Conservation (phyloP, 352 stramenopile genomes). For the Paralagenidium karlingii region DNA sequence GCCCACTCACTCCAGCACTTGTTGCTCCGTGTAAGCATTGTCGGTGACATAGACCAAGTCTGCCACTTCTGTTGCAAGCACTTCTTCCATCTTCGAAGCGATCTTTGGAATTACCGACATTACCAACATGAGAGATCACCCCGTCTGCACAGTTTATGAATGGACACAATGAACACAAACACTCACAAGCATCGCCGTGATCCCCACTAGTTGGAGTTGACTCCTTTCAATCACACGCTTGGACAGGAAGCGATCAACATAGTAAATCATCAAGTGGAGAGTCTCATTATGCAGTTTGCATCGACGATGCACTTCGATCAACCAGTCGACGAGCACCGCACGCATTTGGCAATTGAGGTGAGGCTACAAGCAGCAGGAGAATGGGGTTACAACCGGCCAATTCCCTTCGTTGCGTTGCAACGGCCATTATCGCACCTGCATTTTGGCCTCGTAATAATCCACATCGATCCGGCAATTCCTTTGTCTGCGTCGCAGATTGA, state of each 20-base stretch:
- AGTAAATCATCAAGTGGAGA: conserved; percentile 96
- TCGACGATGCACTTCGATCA: conserved; percentile 95
- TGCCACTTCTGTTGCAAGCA: conserved; percentile 94
- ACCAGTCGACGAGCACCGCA: conserved; percentile 60
- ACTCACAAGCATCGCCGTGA: conserved; percentile 87
- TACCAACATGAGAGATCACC: background rate
- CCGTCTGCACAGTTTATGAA: background rate
- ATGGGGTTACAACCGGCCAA: too few species aligned
- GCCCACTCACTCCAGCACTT: conserved; percentile 32
- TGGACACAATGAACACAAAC: conserved; percentile 1
- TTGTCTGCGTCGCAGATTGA: too few species aligned
- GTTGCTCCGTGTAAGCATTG: conserved; percentile 84
- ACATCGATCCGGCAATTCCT: too few species aligned
- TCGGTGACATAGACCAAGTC: conserved; percentile 99
- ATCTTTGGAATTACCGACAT: conserved; percentile 21
- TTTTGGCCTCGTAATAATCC: too few species aligned
- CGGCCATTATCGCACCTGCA: too few species aligned
- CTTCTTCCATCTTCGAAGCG: conserved; percentile 99
- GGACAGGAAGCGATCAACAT: conserved; percentile 97
- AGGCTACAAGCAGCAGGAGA: too few species aligned
- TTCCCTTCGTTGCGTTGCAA: too few species aligned
- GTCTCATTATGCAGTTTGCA: conserved; percentile 97
- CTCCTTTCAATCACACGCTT: conserved; percentile 76
- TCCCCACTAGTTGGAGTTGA: conserved; percentile 96
- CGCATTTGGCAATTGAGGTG: conserved; percentile 48